Percentiles rank a stretch among this genome's conserved stretches.
Evolutionary conservation across 768 basidiomycete species (phyloP).

Genomic region (Calocera viscosa): DNA sequence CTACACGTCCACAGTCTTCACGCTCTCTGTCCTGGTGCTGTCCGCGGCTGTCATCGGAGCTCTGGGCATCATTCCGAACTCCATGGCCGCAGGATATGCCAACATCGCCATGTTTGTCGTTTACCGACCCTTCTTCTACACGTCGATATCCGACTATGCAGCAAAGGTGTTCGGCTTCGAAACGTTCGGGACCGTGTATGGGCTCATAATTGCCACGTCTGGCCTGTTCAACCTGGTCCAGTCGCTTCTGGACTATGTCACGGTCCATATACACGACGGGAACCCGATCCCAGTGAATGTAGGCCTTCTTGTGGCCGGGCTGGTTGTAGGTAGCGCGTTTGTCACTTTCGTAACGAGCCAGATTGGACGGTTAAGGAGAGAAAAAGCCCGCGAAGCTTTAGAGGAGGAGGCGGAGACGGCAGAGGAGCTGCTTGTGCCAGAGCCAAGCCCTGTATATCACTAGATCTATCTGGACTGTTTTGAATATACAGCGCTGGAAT

Average conservation of each 20-base stretch:
- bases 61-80: neutral
- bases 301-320: neutral
- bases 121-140: conserved; percentile 3
- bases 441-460: neutral
- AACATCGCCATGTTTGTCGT: neutral
- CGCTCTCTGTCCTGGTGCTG: neutral
- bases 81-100: neutral
- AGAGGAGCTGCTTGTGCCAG: neutral
- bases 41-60: neutral
- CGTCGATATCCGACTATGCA: neutral
- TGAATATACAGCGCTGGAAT: neutral
- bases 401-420: neutral
- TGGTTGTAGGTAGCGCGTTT: neutral
- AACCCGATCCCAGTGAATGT: neutral
- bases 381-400: neutral
- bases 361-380: neutral
- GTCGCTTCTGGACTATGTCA: neutral
- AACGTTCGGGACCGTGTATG: neutral
- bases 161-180: conserved; percentile 5
- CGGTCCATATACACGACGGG: neutral
- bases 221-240: conserved; percentile 5
- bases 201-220: neutral
- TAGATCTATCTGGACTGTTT: too few relatives aligned
- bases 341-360: neutral
- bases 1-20: neutral